Evolutionary conservation across 225 moss, liverwort and hornwort species (phyloP), one percentile per base, ranked within the genome.

Genomic region (Pseudisothecium myosuroides): DNA sequence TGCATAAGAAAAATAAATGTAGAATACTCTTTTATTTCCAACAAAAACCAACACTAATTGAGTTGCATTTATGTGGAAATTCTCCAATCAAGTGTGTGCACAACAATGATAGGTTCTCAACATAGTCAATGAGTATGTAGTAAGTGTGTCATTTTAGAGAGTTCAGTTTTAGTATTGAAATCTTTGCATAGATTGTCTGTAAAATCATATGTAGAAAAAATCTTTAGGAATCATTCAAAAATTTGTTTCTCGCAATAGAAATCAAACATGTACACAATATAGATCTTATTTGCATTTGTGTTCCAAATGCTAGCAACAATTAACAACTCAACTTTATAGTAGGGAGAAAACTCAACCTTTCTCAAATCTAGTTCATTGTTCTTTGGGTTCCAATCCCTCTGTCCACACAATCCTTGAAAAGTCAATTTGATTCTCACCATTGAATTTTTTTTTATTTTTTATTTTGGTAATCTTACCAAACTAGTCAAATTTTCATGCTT

Each of bases 101-200:
- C 19, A 66, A 20, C 4, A 66, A 20, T 20, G 20, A 36, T 36
- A 64, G 17, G 6, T 67, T 37, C 5, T 37, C 6, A 52, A 37
- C 3, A n/a, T 7, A n/a, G 22, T 67, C n/a, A 67, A n/a, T 21
- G 21, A 11, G 11, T 6, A 11, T 67, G 11, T 10, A 5, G 3
- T 37, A 67, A 17, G 5, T 67, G 26, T 6, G 1, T 45, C 10
- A 72, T 45, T 45, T 5, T 14, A 27, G 17, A 28, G 2, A 43
- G 3, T 45, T 45, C 3, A 72, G 4, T 27, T 9, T 68, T n/a
- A 21, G 22, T 27, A 43, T 72, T 16, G 16, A 43, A 72, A 43
- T 43, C 27, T 72, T 15, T 4, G 8, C 0, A 0, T 5, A 69
- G 39, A 39, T 41, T 41, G 5, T 71, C 1, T 2, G 3, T 4